These are phyloP conservation scores for Metschnikowia borealis DNA, from an alignment of 805 yeast species.

Conservation along the genomic window DNA sequence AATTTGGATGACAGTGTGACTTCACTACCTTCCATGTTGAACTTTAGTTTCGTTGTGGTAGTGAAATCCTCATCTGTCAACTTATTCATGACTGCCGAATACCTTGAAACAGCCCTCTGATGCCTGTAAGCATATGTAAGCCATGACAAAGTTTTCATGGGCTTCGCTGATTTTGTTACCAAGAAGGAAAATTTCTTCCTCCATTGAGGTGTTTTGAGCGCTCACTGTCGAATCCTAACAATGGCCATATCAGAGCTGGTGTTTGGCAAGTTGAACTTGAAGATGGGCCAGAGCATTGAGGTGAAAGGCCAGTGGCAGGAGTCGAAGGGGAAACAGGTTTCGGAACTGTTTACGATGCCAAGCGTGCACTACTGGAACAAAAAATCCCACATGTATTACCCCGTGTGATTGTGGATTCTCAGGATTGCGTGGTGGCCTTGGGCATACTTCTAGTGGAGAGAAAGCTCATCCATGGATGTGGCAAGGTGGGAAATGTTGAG, in stretches of 20 bases:
- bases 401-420: slow-evolving; percentile 56
- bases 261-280: slow-evolving; percentile 31
- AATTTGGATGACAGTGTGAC: slow-evolving; percentile 90
- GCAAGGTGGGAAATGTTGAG: slow-evolving; percentile 89
- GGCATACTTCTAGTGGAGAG: slow-evolving; percentile 79
- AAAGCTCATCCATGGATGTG: slow-evolving; percentile 80
- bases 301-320: slow-evolving; percentile 32
- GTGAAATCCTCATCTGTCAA: slow-evolving; percentile 68
- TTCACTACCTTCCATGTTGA: slow-evolving; percentile 83
- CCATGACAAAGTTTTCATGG: slow-evolving; percentile 88
- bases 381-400: slow-evolving; percentile 53
- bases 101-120: slow-evolving; percentile 88
- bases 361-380: slow-evolving; percentile 57
- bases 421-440: slow-evolving; percentile 65
- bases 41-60: slow-evolving; percentile 73
- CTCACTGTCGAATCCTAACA: too few relatives aligned
- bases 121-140: slow-evolving; percentile 96
- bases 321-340: slow-evolving; percentile 31
- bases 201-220: too few relatives aligned
- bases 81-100: slow-evolving; percentile 79
- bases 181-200: slow-evolving; percentile 58
- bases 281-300: slow-evolving; percentile 43
- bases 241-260: too few relatives aligned
- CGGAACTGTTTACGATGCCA: slow-evolving; percentile 28
- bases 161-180: slow-evolving; percentile 89